phyloP scores from a whole-genome alignment of 306 rosid genomes.

The Begonia peltatifolia region DNA sequence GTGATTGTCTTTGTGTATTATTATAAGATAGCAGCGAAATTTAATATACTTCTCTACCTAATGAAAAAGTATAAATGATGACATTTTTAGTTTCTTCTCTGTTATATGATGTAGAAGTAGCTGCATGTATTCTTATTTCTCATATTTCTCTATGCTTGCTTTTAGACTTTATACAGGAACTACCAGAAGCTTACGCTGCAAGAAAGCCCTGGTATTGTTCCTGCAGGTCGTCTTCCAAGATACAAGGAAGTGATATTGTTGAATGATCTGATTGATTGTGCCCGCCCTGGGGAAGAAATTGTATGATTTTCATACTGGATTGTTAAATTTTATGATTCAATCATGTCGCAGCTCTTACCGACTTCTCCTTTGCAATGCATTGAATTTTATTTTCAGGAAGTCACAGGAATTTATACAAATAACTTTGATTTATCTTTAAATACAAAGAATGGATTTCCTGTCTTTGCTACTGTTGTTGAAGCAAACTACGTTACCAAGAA shows the following conservation, averaged over 20 bases:
- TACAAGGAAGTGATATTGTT: constrained; percentile 90
- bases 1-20: no score
- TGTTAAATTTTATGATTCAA: constrained; percentile 13
- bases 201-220: constrained; percentile 99
- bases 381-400: constrained; percentile 50
- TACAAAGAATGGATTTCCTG: constrained; percentile 97
- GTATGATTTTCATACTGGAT: constrained; percentile 27
- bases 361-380: constrained; percentile 3
- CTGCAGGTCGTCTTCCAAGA: constrained; percentile 97
- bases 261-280: constrained; percentile 97
- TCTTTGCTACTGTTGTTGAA: constrained; percentile 97
- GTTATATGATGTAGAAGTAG: neutral
- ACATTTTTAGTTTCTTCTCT: no score
- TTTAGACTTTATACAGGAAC: constrained; percentile 87
- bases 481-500: constrained; percentile 83
- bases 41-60: no score
- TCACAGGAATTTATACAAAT: constrained; percentile 86
- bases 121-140: no score
- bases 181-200: constrained; percentile 95
- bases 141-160: neutral
- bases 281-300: constrained; percentile 98
- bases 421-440: constrained; percentile 89
- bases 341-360: neutral
- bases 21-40: no score
- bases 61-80: no score